These are phyloP conservation scores for Akanthomyces muscarius DNA, from an alignment of 2,329 filamentous ascomycete genomes.

Conservation along the genomic window DNA sequence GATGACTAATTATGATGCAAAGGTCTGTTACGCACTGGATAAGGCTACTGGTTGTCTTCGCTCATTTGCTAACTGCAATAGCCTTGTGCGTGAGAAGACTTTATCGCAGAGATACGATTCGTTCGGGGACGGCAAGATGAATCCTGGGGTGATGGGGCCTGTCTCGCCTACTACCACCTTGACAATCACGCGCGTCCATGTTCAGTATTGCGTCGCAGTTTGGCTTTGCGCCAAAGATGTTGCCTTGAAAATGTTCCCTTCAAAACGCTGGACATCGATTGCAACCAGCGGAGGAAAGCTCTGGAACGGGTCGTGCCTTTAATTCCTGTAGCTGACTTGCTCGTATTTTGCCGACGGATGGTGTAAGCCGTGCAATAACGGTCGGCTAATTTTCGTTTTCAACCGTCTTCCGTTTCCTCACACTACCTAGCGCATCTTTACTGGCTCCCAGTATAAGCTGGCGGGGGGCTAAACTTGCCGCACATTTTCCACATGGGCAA, in stretches of 20 bases:
- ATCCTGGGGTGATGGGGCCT: too few relatives aligned
- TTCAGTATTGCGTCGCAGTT: too few relatives aligned
- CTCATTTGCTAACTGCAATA: not conserved
- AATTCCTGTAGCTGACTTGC: not conserved
- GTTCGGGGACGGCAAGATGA: not conserved
- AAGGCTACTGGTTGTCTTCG: not conserved
- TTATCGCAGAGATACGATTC: not conserved
- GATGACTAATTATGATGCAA: not conserved
- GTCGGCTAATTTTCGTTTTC: not conserved
- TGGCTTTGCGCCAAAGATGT: too few relatives aligned
- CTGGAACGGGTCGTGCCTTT: not conserved
- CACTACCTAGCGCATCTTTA: too few relatives aligned
- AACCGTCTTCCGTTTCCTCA: not conserved
- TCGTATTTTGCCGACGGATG: not conserved
- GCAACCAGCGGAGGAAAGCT: not conserved
- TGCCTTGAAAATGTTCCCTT: too few relatives aligned
- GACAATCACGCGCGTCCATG: too few relatives aligned
- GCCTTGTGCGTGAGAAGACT: not conserved
- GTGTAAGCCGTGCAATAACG: not conserved
- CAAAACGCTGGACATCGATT: too few relatives aligned
- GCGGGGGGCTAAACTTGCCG: too few relatives aligned
- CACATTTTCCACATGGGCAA: not conserved
- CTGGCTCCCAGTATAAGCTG: too few relatives aligned
- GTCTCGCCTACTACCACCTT: too few relatives aligned
- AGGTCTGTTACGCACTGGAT: not conserved